These are phyloP conservation scores for Zygosaccharomyces siamensis DNA, from an alignment of 805 yeast species.

Conservation along the genomic window DNA sequence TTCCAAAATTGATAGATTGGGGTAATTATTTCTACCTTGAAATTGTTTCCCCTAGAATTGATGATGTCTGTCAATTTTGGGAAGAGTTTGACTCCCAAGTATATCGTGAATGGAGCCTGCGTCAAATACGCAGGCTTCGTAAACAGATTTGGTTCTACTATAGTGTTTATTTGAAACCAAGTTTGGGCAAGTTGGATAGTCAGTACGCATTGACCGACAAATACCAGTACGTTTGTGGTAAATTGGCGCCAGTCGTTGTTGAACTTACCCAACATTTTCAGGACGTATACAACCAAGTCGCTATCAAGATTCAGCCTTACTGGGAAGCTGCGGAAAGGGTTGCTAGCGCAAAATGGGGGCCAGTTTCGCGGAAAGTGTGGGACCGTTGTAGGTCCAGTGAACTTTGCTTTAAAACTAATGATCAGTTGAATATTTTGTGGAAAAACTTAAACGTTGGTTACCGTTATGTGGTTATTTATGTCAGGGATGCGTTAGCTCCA, in stretches of 20 bases:
- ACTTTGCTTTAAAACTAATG: conserved; percentile 4
- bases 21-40: conserved; percentile 8
- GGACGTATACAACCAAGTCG: background rate
- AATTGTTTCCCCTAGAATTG: conserved; percentile 7
- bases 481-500: background rate
- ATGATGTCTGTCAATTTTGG: background rate
- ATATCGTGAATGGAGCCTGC: conserved; percentile 6
- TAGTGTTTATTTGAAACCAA: conserved; percentile 12
- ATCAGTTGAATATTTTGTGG: background rate
- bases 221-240: background rate
- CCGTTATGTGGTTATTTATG: background rate
- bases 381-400: background rate
- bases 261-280: background rate
- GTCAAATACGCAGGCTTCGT: background rate
- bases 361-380: background rate
- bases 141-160: conserved; percentile 12
- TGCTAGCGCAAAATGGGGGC: background rate
- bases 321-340: background rate
- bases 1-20: conserved; percentile 9
- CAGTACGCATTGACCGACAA: background rate
- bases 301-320: background rate
- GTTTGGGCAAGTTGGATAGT: background rate
- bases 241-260: background rate
- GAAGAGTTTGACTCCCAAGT: conserved; percentile 3
- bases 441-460: background rate